These are phyloP conservation scores for Mucor mucedo DNA, from an alignment of 371 early-diverging fungal genomes.

Conservation along the genomic window DNA sequence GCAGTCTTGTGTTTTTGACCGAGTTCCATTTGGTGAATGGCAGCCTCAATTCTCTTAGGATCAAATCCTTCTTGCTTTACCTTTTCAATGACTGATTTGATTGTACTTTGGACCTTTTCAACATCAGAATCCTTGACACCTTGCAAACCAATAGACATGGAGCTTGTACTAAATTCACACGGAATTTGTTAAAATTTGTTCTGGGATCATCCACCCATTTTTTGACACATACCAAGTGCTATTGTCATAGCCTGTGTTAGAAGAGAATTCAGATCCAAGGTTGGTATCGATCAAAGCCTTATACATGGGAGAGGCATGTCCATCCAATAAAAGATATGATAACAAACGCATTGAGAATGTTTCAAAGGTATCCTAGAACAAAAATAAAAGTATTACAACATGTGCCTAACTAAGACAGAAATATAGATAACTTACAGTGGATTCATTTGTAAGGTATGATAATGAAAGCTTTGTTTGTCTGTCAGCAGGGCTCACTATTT, in stretches of 20 bases:
- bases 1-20: constrained; percentile 89
- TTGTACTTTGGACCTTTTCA: constrained; percentile 70
- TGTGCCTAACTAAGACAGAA: not conserved
- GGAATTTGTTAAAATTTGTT: not conserved
- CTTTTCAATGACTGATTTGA: constrained; percentile 69
- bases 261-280: constrained; percentile 90
- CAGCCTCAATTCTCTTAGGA: constrained; percentile 80
- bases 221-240: constrained; percentile 54
- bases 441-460: constrained; percentile 81
- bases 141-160: constrained; percentile 72
- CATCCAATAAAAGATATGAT: constrained; percentile 81
- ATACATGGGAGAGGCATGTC: constrained; percentile 93
- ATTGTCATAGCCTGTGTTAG: constrained; percentile 88
- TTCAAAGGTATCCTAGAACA: constrained; percentile 73
- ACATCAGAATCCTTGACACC: constrained; percentile 66
- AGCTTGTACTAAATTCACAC: constrained; percentile 42
- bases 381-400: not conserved
- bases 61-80: constrained; percentile 81
- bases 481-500: constrained; percentile 73
- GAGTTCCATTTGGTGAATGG: constrained; percentile 89
- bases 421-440: constrained; percentile 52
- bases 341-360: constrained; percentile 83
- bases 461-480: constrained; percentile 82
- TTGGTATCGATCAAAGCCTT: constrained; percentile 92
- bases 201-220: not conserved